Conservation (phyloP, 306 rosid genomes). For the Inga laurina region DNA sequence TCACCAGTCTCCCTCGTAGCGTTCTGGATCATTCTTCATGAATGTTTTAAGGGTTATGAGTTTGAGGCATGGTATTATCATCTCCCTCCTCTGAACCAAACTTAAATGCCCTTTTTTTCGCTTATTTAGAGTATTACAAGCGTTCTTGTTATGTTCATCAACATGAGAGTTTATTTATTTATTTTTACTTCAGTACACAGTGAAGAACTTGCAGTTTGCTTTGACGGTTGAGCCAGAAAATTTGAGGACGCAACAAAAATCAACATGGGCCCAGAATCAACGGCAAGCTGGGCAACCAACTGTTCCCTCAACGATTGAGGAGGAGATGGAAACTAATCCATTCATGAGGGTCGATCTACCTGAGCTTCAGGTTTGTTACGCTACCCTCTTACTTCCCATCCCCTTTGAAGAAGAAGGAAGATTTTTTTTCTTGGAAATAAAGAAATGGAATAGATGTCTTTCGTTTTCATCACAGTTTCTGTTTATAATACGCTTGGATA, state of each 20-base stretch:
- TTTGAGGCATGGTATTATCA: too few relatives aligned
- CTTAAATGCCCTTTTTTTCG: background rate
- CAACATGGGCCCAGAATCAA: slow-evolving; percentile 77
- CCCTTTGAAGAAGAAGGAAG: background rate
- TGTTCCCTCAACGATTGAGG: slow-evolving; percentile 78
- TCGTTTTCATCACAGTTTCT: background rate
- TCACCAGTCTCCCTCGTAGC: too few relatives aligned
- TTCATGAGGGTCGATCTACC: slow-evolving; percentile 82
- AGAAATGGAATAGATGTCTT: background rate
- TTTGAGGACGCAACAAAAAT: slow-evolving; percentile 47
- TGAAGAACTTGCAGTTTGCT: slow-evolving; percentile 19
- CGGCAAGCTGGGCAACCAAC: slow-evolving; percentile 65
- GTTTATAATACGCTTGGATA: background rate
- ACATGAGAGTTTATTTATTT: background rate
- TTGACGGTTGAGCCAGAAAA: slow-evolving; percentile 15
- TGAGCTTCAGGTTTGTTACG: slow-evolving; percentile 62
- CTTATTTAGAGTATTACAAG: background rate
- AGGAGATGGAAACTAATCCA: slow-evolving; percentile 78
- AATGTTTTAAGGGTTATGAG: too few relatives aligned
- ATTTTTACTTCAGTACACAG: background rate
- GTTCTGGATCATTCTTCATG: too few relatives aligned
- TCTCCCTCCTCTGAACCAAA: too few relatives aligned
- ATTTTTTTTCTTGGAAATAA: background rate
- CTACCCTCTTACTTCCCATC: slow-evolving; percentile 10
- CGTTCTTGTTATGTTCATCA: background rate